Percentiles rank a stretch among this genome's conserved stretches.
phyloP scores from a whole-genome alignment of 306 rosid species.

The Corylus heterophylla region DNA sequence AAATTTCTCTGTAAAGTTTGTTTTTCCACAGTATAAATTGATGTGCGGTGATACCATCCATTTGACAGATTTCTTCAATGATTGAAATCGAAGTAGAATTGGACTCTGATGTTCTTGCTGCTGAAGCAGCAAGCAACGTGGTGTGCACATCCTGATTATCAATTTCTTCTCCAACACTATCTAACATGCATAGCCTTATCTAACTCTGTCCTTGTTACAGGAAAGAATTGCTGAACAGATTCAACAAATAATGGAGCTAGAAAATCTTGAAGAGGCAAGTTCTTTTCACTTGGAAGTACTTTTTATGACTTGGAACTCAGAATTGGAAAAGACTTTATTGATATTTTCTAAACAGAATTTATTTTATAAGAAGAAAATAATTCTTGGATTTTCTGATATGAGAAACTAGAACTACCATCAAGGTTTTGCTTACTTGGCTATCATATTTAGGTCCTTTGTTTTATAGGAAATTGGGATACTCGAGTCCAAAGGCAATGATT shows the following conservation, averaged over 20 bases:
- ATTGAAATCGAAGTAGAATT: slow-evolving; percentile 95
- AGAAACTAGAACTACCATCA: background rate
- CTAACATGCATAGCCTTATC: slow-evolving; percentile 10
- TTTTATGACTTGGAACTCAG: slow-evolving; percentile 5
- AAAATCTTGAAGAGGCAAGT: slow-evolving; percentile 87
- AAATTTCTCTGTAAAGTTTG: background rate
- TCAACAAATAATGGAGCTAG: slow-evolving; percentile 91
- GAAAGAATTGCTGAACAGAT: slow-evolving; percentile 81
- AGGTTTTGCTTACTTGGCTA: background rate
- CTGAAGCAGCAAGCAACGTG: slow-evolving; percentile 79
- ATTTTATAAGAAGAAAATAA: background rate
- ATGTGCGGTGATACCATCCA: slow-evolving; percentile 16
- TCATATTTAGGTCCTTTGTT: background rate
- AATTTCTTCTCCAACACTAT: slow-evolving; percentile 21
- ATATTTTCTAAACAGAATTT: background rate
- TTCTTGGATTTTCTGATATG: slow-evolving; percentile 7
- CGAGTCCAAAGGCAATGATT: background rate
- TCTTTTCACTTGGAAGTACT: slow-evolving; percentile 25
- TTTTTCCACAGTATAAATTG: slow-evolving; percentile 24
- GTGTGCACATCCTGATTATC: slow-evolving; percentile 40
- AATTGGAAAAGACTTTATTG: slow-evolving; percentile 7
- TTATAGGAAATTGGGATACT: background rate
- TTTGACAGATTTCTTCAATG: slow-evolving; percentile 82
- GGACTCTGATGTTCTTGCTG: slow-evolving; percentile 90
- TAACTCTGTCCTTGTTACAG: slow-evolving; percentile 45